Base-by-base conservation (phyloP, 225 moss, liverwort and hornwort species). In the Marchantia paleacea region DNA sequence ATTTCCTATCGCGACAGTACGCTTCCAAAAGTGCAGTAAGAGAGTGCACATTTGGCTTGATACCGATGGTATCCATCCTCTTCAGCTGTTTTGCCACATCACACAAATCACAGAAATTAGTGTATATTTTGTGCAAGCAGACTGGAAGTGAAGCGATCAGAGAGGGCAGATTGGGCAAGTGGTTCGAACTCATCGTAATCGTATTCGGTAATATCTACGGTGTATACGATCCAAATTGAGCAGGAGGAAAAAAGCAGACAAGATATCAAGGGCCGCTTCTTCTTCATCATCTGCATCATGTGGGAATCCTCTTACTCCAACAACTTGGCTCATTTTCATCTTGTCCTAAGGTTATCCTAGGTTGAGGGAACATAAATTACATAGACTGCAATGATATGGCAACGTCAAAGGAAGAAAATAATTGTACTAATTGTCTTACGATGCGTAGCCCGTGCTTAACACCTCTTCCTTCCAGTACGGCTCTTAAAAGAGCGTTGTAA, bases 401-500 rank as follows among this genome's bases (percentile, higher is more conserved):
- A 62, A 62, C n/a, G 52, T 22, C 12, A 77, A 16, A 62, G 61
- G 25, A 28, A 55, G 16, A 10, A 55, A 29, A 9, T 39, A 47
- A 9, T 8, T 9, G 10, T 0, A 9, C 1, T 2, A 18, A 39
- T 29, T 39, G 72, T 69, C 90, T 90, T 88, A 99, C 97, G 88
- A 99, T 93, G 83, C 92, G 90, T 60, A 95, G 83, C 52, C 85
- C 95, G 82, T 95, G 93, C 67, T 89, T 85, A 80, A 94, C 89
- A 77, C 95, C 97, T 86, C 97, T 86, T 68, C 95, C 93, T 89
- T 92, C 90, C 26, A 95, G 90, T 79, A 95, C 93, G 89, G 97
- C 95, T 82, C 97, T 89, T 80, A 99, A 69, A 53, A 95, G 89
- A 73, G 97, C 90, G 85, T 99, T 99, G 65, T 95, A 94, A 49